A percentile compares a stretch with the other conserved stretches of the same genome.
Evolutionary conservation across 495 filamentous ascomycete genomes (phyloP).

Genomic region (Talaromyces nanjingensis): DNA sequence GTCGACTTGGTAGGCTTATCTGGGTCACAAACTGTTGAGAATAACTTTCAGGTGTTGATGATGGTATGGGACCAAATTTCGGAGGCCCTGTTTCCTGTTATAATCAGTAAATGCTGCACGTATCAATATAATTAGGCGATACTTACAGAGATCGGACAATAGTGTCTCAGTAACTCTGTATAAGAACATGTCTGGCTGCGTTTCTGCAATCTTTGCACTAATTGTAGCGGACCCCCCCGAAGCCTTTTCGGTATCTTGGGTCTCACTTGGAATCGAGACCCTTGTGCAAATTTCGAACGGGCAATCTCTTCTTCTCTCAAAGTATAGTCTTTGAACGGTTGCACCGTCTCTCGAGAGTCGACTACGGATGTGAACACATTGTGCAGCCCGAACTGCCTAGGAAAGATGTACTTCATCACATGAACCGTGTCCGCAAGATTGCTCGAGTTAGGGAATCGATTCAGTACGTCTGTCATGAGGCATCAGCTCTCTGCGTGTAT

Average conservation of each 20-base stretch:
- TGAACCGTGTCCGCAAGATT: conserved; percentile 55
- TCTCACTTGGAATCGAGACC: background rate
- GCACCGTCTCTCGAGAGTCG: conserved; percentile 55
- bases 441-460: conserved; percentile 52
- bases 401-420: conserved; percentile 90
- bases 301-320: conserved; percentile 77
- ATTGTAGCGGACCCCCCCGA: conserved; percentile 47
- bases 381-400: conserved; percentile 79
- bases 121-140: background rate
- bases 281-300: conserved; percentile 14
- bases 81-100: conserved; percentile 24
- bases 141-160: conserved; percentile 61
- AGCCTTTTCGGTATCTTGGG: conserved; percentile 68
- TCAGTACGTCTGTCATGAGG: conserved; percentile 64
- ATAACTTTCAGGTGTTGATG: conserved; percentile 9
- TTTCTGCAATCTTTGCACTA: conserved; percentile 63
- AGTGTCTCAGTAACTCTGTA: conserved; percentile 63
- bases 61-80: conserved; percentile 18
- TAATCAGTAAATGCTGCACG: background rate
- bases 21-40: conserved; percentile 28
- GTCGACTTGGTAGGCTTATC: conserved; percentile 5
- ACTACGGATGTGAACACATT: conserved; percentile 78
- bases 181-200: conserved; percentile 73
- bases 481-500: conserved; percentile 2
- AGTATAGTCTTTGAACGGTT: conserved; percentile 74